Percentiles rank a stretch among this genome's conserved stretches.
These are phyloP conservation scores for Fusarium sp. DNA, from an alignment of 2,329 filamentous ascomycete species.

Conservation along the genomic window DNA sequence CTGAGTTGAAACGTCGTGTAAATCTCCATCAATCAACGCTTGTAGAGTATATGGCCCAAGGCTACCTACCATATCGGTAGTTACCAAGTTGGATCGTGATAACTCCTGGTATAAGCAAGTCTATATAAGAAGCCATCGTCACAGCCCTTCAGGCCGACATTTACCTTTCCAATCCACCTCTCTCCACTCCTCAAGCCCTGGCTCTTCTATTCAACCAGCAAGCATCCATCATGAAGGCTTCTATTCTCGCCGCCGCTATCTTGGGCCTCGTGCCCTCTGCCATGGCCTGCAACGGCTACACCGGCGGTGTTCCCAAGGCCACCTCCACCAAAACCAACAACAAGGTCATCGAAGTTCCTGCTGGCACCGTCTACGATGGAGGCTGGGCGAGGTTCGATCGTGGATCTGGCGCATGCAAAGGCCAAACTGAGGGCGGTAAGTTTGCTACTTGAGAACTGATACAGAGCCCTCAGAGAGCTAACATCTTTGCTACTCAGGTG, in stretches of 20 bases:
- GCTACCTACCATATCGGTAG: background rate
- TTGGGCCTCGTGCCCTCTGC: slow-evolving; percentile 27
- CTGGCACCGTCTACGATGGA: slow-evolving; percentile 49
- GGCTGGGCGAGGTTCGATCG: slow-evolving; percentile 52
- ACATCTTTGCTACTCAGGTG: slow-evolving; percentile 37
- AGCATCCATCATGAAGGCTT: slow-evolving; percentile 21
- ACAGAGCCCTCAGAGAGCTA: background rate
- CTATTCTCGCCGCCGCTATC: slow-evolving; percentile 6
- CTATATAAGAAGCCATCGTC: slow-evolving; percentile 15
- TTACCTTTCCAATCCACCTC: no score
- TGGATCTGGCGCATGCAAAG: slow-evolving; percentile 47
- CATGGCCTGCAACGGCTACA: slow-evolving; percentile 44
- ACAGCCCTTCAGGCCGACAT: background rate
- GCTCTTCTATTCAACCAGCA: background rate
- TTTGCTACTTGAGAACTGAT: background rate
- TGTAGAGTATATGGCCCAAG: background rate
- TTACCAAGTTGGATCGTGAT: no score
- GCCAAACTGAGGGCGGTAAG: slow-evolving; percentile 43
- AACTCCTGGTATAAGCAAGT: background rate
- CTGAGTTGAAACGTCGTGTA: background rate
- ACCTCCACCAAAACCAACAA: slow-evolving; percentile 45
- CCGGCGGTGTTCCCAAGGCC: slow-evolving; percentile 46
- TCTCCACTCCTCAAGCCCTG: no score
- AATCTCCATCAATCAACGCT: background rate
- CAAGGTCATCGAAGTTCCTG: slow-evolving; percentile 48